Percentiles rank a stretch among this genome's conserved stretches.
Evolutionary conservation across 169 alveolate species (phyloP).

Genomic region (Babesia sp.): DNA sequence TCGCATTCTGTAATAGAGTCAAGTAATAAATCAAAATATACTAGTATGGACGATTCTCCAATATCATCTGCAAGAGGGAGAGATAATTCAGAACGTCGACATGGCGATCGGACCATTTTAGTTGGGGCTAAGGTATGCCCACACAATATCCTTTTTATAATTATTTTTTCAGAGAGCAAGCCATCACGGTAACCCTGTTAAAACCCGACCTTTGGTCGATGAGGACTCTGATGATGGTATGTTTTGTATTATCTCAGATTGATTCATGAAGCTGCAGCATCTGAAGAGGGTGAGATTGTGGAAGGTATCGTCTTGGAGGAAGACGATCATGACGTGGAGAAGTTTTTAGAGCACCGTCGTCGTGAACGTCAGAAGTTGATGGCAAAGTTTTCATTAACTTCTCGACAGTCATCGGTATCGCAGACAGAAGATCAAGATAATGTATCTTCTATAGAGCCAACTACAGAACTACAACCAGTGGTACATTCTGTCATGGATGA

Average conservation of each 20-base stretch:
- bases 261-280: background rate
- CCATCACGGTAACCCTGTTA: background rate
- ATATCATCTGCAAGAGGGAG: background rate
- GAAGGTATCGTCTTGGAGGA: constrained; percentile 40
- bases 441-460: background rate
- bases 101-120: constrained; percentile 11
- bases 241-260: background rate
- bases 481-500: background rate
- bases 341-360: constrained; percentile 49
- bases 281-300: constrained; percentile 62
- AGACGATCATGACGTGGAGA: constrained; percentile 59
- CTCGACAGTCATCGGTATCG: background rate
- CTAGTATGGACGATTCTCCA: background rate
- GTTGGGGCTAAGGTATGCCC: constrained; percentile 25
- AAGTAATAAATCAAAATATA: background rate
- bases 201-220: background rate
- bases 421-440: background rate
- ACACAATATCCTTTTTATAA: background rate
- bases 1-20: constrained; percentile 11
- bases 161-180: background rate
- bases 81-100: background rate
- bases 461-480: background rate
- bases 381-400: background rate
- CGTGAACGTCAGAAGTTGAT: constrained; percentile 42
- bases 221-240: constrained; percentile 24